Base-by-base conservation (phyloP, 352 stramenopile species). In the Phytophthora fragariae region DNA sequence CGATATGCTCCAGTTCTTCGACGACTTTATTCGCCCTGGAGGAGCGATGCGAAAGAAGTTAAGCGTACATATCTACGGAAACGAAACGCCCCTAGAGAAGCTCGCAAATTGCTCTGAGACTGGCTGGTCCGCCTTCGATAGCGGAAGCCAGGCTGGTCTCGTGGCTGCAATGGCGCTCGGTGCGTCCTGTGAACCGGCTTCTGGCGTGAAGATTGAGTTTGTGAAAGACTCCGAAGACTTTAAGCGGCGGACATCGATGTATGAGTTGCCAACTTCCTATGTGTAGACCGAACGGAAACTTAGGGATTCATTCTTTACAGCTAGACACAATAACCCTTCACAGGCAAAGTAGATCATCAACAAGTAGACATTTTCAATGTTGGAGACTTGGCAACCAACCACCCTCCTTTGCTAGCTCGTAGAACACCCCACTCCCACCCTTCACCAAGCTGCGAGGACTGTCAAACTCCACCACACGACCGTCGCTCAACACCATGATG, bases 401-500 rank as follows among this genome's bases (percentile, higher is more conserved):
- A 27, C 61, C 66, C 27, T 73, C 62, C 49, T 65, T 81, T 2
- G 62, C 75, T 4, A 76, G 46, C 17, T 70, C 47, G 44, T 68
- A 71, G 47, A 80, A 80, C 4, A 66, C 46, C 14, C 68, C 68
- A 17, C 54, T 15, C 2, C 29, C 5, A 35, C 63, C 57, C 46
- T 52, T 35, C 24, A 70, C 58, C 24, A 79, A 60, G 5, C 46
- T 68, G 1, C 72, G 69, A 14, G 93, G 94, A 8, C 82, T 82
- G 69, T 97, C 93, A 65, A 93, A 96, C 66, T 98, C 94, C 3
- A 83, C 83, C 46, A 97, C 84, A 41, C 73, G 64, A 2, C 24
- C 24, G 24, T 27, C 24, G 24, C 24, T 27, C 24, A 27, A 27
- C 24, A 27, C 24, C 24, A 27, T 27, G 24, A 27, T 27, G 24